Evolutionary conservation across 805 yeast species (phyloP), one percentile per base, ranked within the genome.

Genomic region (Lipomyces lipofer): DNA sequence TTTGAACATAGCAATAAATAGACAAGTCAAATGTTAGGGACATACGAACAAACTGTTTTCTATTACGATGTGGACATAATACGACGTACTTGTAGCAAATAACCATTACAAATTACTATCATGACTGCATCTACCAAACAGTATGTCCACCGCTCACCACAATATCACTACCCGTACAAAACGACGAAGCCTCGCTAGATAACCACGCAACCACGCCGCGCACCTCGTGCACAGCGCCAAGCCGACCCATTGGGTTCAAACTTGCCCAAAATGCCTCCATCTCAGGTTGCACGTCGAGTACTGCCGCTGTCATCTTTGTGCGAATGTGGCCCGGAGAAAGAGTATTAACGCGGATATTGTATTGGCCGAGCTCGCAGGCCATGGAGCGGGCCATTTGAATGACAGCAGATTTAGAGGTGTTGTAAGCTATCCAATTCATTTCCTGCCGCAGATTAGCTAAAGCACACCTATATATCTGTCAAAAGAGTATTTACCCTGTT

Each of bases 371-470:
- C 69, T 85, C 91, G 32, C 84, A 78, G 12, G 89, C 86, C 56
- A 85, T 70, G 0, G 88, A 83, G 67, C 76, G 82, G 19, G 83
- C 80, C 62, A 84, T 75, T 63, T 84, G 88, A 54, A 80, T 64
- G 19, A 84, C 83, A 4, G 83, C 90, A 30, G 90, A 88, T 69
- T 84, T 85, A 53, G 86, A 81, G 9, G 84, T 82, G 64, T 85
- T 85, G 69, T 85, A 85, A 7, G 83, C 32, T 2, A 48, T 29
- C 58, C 58, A 54, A 5, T 78, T 78, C 59, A 55, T 55, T 13
- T 55, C 59, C 54, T 51, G n/a, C 22, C 25, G 13, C 12, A 2
- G 15, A 2, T 19, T 12, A 25, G 15, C 13, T n/a, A 25, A 43
- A 36, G 2, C 4, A 9, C 17, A 17, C 4, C 19, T 17, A 0